Evolutionary conservation across 306 rosid species (phyloP).

Genomic region (Datisca glomerata): DNA sequence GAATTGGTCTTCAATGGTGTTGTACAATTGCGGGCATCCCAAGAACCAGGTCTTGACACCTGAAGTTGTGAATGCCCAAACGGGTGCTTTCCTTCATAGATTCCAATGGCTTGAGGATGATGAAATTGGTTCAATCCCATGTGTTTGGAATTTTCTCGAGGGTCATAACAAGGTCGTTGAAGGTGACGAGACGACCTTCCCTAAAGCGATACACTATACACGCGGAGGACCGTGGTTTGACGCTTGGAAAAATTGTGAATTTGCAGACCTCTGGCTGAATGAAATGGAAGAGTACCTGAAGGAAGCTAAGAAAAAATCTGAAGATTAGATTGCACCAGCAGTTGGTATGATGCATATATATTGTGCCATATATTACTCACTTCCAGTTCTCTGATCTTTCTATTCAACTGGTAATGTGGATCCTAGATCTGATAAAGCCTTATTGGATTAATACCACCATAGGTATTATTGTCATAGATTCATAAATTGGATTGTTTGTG

Average conservation of each 20-base stretch:
- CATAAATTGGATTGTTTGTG: too few relatives aligned
- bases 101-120: slow-evolving; percentile 66
- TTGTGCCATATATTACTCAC: too few relatives aligned
- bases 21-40: slow-evolving; percentile 54
- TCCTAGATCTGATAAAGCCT: too few relatives aligned
- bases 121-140: slow-evolving; percentile 56
- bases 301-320: slow-evolving; percentile 23
- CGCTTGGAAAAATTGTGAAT: slow-evolving; percentile 65
- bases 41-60: slow-evolving; percentile 43
- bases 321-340: too few relatives aligned
- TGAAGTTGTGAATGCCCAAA: slow-evolving; percentile 42
- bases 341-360: too few relatives aligned
- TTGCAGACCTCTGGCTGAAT: slow-evolving; percentile 57
- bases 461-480: too few relatives aligned
- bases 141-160: slow-evolving; percentile 60
- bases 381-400: too few relatives aligned
- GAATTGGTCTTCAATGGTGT: slow-evolving; percentile 75
- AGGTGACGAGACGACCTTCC: slow-evolving; percentile 31
- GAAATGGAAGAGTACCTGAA: slow-evolving; percentile 39
- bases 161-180: slow-evolving; percentile 53
- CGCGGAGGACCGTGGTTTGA: slow-evolving; percentile 80
- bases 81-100: slow-evolving; percentile 67
- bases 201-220: slow-evolving; percentile 59
- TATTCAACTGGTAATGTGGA: too few relatives aligned
- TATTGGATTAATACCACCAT: too few relatives aligned